phyloP scores from a whole-genome alignment of 352 stramenopile genomes.

The Globisporangium spinosum region DNA sequence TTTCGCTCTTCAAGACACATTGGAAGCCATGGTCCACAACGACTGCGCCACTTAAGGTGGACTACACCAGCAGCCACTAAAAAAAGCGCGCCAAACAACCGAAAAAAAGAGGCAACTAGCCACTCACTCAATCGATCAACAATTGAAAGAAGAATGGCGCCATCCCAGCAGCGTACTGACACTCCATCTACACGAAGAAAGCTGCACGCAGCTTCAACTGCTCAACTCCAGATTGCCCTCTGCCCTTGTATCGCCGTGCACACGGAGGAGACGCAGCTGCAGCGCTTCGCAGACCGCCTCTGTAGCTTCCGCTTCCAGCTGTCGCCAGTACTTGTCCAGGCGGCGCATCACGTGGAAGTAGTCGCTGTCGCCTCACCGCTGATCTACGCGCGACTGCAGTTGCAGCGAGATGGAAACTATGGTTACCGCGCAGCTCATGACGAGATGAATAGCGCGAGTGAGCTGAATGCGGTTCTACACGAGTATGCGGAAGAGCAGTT shows the following conservation, averaged over 20 bases:
- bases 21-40: not conserved
- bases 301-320: not conserved
- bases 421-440: not conserved
- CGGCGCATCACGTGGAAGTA: not conserved
- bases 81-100: not conserved
- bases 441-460: not conserved
- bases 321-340: not conserved
- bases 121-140: not conserved
- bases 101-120: constrained; percentile 4
- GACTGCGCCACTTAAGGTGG: constrained; percentile 3
- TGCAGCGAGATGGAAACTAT: not conserved
- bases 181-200: not conserved
- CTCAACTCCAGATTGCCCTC: not conserved
- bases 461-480: constrained; percentile 8
- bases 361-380: constrained; percentile 17
- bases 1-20: not conserved
- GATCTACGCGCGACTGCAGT: constrained; percentile 11
- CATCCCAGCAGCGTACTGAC: not conserved
- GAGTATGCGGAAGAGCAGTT: constrained; percentile 7
- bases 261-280: constrained; percentile 30
- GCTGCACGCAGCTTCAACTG: not conserved
- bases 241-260: constrained; percentile 27
- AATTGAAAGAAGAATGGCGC: not conserved
- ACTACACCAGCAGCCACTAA: not conserved
- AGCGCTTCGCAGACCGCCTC: constrained; percentile 22